phyloP scores from a whole-genome alignment of 179 eudicot genomes.

The Camellia oleifera region DNA sequence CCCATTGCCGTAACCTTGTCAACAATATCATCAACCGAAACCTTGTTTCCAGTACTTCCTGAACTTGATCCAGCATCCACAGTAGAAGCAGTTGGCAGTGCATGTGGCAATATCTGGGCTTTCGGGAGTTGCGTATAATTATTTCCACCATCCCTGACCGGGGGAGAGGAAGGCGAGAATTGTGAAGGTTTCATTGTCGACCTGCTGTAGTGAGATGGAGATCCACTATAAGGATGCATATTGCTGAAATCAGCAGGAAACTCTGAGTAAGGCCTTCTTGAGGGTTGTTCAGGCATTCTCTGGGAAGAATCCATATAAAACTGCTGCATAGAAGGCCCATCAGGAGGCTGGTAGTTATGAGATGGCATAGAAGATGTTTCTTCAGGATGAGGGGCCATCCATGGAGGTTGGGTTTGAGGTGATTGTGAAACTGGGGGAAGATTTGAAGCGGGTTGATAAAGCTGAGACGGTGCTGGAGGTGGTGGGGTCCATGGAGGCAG shows the following conservation, averaged over 20 bases:
- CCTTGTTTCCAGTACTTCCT: slow-evolving; percentile 12
- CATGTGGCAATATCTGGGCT: slow-evolving; percentile 16
- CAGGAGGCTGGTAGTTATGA: slow-evolving; percentile 20
- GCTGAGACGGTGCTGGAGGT: too few species aligned
- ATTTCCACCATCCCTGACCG: background rate
- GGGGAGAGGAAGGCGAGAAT: background rate
- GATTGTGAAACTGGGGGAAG: slow-evolving; percentile 7
- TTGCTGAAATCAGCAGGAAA: slow-evolving; percentile 21
- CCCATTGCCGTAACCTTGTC: slow-evolving; percentile 28
- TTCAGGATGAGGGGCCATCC: slow-evolving; percentile 30
- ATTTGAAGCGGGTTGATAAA: background rate
- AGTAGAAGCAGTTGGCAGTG: slow-evolving; percentile 22
- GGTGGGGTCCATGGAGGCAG: background rate
- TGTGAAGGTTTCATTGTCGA: background rate
- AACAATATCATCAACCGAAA: slow-evolving; percentile 19
- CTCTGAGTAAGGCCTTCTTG: slow-evolving; percentile 29
- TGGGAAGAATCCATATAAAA: slow-evolving; percentile 8
- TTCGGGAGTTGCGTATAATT: background rate
- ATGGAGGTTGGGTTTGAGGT: slow-evolving; percentile 14
- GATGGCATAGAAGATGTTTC: slow-evolving; percentile 27
- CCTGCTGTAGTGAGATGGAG: slow-evolving; percentile 3
- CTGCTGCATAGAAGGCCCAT: slow-evolving; percentile 32
- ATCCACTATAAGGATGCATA: background rate
- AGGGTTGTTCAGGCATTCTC: slow-evolving; percentile 13
- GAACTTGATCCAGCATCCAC: slow-evolving; percentile 15